Evolutionary conservation across 331 rosid species (phyloP).

Genomic region (Malus hybrid): DNA sequence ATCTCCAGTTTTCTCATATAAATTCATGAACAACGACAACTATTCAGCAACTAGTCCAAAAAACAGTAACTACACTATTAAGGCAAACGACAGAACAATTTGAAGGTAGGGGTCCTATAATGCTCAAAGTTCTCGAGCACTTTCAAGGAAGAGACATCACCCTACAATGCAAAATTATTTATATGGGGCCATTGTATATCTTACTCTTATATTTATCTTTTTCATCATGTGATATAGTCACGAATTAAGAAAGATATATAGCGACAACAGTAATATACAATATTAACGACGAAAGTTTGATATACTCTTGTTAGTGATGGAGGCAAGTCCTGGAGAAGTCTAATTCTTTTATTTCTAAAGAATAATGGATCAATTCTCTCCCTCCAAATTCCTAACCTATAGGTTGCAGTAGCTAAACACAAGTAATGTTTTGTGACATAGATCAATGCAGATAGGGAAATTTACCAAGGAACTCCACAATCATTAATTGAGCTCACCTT

Average conservation of each 20-base stretch:
- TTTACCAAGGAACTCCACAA: not conserved
- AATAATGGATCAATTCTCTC: not conserved
- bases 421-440: not conserved
- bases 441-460: not conserved
- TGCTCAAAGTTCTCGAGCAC: not conserved
- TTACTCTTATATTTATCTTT: too few relatives aligned
- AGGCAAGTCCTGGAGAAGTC: not conserved
- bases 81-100: not conserved
- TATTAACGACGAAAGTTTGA: not conserved
- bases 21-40: not conserved
- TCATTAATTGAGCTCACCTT: not conserved
- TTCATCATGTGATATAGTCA: too few relatives aligned
- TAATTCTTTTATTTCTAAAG: not conserved
- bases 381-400: not conserved
- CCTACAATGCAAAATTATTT: too few relatives aligned
- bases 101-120: not conserved
- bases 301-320: not conserved
- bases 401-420: not conserved
- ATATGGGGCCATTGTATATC: too few relatives aligned
- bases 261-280: not conserved
- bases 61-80: not conserved
- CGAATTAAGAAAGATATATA: too few relatives aligned
- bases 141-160: not conserved
- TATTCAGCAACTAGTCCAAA: not conserved
- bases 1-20: too few relatives aligned